Evolutionary conservation across 768 basidiomycete genomes (phyloP), one percentile per base, ranked within the genome.

Genomic region (Chiua virens): DNA sequence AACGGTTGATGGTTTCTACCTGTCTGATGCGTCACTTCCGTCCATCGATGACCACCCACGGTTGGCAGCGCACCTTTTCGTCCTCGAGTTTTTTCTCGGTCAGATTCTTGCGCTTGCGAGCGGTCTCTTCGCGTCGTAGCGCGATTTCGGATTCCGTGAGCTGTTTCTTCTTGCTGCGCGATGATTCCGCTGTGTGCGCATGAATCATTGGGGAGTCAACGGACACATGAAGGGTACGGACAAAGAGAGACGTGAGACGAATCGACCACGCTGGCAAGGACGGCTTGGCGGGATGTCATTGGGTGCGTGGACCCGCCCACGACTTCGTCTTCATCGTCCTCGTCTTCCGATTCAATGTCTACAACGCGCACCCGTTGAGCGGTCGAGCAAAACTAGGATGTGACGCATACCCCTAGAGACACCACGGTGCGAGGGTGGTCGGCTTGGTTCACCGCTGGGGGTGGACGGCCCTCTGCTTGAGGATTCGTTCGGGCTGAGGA

Each of bases 1-100:
- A 77, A 23, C 92, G 85, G 59, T 92, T 92, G 66, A 94, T 93
- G 0, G 92, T 93, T 61, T 93, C 92, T 21, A 83, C 83, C 88
- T 92, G 58, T 18, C 28, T 37, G 20, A 28, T 32, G 32, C 22
- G 17, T n/a, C 8, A 9, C 15, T 18, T 15, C 8, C 17, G 25
- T 15, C 49, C n/a, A 50, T 32, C 25, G 11, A 32, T 25, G 14
- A 7, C 17, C 7, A 13, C 8, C 8, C 23, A 4, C 1, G 10
- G 5, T 30, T 30, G 13, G 10, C 30, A 14, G 57, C 64, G 45
- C 48, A 85, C 90, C 81, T 89, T 91, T 68, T 92, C 90, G 51
- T 92, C 89, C 62, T 90, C 87, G 4, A 91, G 74, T 67, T 87
- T 89, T 73, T 90, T 90, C 69, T 92, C 89, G 7, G 81, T 82